phyloP scores from a whole-genome alignment of 208 protist species.

The Trypanosoma avium region DNA sequence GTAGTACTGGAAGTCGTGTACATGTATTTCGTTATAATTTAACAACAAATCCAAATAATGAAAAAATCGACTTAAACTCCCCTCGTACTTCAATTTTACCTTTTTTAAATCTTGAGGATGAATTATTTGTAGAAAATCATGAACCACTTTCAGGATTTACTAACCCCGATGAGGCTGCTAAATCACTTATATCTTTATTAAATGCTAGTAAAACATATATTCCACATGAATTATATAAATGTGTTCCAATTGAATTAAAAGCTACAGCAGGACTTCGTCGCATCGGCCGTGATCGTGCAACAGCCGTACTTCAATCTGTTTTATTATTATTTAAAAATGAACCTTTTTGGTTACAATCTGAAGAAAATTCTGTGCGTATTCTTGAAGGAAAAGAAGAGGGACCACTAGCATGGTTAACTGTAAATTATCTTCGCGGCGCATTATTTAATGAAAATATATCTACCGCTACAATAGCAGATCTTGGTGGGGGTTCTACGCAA shows the following conservation, averaged over 20 bases:
- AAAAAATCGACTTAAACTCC: background rate
- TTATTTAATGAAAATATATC: background rate
- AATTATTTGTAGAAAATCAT: constrained; percentile 58
- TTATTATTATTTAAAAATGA: constrained; percentile 18
- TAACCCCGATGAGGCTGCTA: constrained; percentile 30
- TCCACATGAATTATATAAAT: constrained; percentile 35
- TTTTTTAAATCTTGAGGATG: constrained; percentile 38
- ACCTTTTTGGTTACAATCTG: constrained; percentile 53
- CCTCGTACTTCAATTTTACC: background rate
- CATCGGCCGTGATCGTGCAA: constrained; percentile 35
- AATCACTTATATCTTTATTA: constrained; percentile 38
- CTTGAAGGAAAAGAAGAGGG: constrained; percentile 83
- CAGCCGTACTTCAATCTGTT: constrained; percentile 37
- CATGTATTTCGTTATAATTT: constrained; percentile 73
- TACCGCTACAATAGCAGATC: constrained; percentile 66
- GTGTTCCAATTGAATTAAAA: constrained; percentile 66
- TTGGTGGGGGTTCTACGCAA: constrained; percentile 83
- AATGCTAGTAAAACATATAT: constrained; percentile 36
- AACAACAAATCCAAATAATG: constrained; percentile 8
- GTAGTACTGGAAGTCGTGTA: constrained; percentile 83
- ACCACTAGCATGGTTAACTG: constrained; percentile 77
- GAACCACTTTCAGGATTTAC: constrained; percentile 35
- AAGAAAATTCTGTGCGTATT: constrained; percentile 50
- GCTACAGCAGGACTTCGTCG: constrained; percentile 72
- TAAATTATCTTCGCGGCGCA: constrained; percentile 75